Percentiles rank a stretch among this genome's conserved stretches.
Conservation (phyloP, 768 basidiomycete genomes). For the Termitomyces sp. region DNA sequence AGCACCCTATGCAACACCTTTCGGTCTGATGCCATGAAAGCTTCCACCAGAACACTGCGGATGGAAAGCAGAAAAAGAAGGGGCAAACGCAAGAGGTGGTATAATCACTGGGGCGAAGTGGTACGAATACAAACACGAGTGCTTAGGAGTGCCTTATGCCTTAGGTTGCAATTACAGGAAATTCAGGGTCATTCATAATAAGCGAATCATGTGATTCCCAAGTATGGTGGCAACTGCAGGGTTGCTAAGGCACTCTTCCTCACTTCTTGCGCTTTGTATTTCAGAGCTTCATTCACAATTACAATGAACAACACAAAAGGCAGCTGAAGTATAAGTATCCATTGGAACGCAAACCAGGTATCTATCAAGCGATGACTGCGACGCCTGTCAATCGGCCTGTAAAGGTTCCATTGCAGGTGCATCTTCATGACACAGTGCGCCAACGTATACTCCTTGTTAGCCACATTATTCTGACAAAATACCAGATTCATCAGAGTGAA, state of each 20-base stretch:
- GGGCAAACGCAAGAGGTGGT: no score
- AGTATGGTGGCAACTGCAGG: no score
- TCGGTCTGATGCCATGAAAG: slow-evolving; percentile 28
- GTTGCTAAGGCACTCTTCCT: background rate
- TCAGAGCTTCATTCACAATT: background rate
- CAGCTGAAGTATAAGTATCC: background rate
- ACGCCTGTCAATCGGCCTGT: background rate
- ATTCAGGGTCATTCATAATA: background rate
- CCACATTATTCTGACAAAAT: background rate
- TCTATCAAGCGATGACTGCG: slow-evolving; percentile 3
- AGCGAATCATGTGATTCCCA: background rate
- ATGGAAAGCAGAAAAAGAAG: background rate
- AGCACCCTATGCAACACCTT: slow-evolving; percentile 66
- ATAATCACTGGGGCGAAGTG: background rate
- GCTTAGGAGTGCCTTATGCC: background rate
- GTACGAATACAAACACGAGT: background rate
- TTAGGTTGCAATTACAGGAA: no score
- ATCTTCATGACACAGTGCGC: background rate
- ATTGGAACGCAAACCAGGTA: background rate
- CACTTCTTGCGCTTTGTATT: background rate
- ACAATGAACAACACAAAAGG: slow-evolving; percentile 5
- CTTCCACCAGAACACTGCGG: background rate
- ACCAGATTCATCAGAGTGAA: background rate
- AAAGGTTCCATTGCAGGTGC: background rate
- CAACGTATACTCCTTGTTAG: no score